Base-by-base conservation (phyloP, 345 rosid species). In the Acer negundo region DNA sequence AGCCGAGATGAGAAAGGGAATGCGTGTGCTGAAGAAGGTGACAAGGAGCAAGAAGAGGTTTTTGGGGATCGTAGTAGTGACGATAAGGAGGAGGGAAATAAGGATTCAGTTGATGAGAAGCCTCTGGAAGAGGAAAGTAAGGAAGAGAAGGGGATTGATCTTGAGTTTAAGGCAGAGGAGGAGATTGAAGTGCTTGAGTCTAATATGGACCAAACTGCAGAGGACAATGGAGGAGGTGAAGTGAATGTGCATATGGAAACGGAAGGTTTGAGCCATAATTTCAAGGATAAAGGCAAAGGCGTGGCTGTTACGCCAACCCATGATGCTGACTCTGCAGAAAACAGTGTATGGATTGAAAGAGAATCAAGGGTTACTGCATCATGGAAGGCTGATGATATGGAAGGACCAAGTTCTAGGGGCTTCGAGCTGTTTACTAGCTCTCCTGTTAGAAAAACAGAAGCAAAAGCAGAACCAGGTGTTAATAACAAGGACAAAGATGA, bases 391-490 rank as follows among this genome's bases (percentile, higher is more conserved):
- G 89, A 82, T 80, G 91, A 89, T 76, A 78, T 86, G 75, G 95
- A 89, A 85, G 98, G 91, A 64, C 97, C 93, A 53, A 96, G 97
- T 82, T 78, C 79, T 28, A 84, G 95, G 83, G 99, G 95, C 56
- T 96, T 96, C 83, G 97, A 94, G 74, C 89, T 96, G 82, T 96
- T 96, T 76, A 85, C 93, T 24, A 86, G 81, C 75, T 90, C 97
- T 66, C 94, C 97, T n/a, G 90, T 86, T 75, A 84, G 89, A 79
- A 91, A 77, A 82, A 44, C 78, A 10, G 90, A 85, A 73, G 91
- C 84, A 78, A 71, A 78, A 20, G 90, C 85, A 74, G 90, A 87
- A 74, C 77, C 77, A 44, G 84, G 88, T 72, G 69, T 75, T 61
- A 77, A 59, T 61, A 91, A 44, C n/a, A 74, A 85, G 82, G 83